Evolutionary conservation across 768 basidiomycete genomes (phyloP), one percentile per base, ranked within the genome.

Genomic region (Leucosporidium creatinivorum): DNA sequence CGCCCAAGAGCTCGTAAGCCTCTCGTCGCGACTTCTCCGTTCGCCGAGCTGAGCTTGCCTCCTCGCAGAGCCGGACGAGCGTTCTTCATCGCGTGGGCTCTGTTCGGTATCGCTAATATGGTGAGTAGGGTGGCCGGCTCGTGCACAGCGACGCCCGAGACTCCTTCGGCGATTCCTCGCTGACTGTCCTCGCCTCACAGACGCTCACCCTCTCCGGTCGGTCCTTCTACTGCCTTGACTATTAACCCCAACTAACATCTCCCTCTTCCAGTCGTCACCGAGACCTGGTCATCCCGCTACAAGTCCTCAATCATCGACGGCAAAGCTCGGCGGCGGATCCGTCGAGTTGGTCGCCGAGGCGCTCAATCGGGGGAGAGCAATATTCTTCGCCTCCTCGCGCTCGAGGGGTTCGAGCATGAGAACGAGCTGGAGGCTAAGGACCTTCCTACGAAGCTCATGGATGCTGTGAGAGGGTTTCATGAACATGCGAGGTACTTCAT

Each of bases 31-130:
- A n/a, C n/a, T 12, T 13, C 56, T 23, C 23, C 26, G n/a, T 50
- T 15, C 49, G n/a, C 49, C n/a, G 49, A 50, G 6, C 19, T 50
- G 49, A n/a, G 4, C 19, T 18, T 50, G n/a, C n/a, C n/a, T 50
- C 17, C 6, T 18, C 26, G 21, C 21, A 67, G 66, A 0, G 84
- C 86, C 4, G 89, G 89, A 17, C 84, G 88, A 28, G 84, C 87
- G 19, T 81, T 91, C 44, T 91, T 91, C 75, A 82, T 89, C 50
- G 83, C 85, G 4, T 90, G 89, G 89, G 87, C 89, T 0, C 77
- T 91, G 47, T 77, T 89, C 10, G 89, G 88, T 21, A 86, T 89
- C 19, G 87, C 82, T 1, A 84, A 87, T 1, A 84, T 90, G 84
- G 58, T 58, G 13, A 21, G 58, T 48, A 44, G 39, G 39, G 6